These are phyloP conservation scores for Plasmodium chabaudi DNA, from an alignment of 169 alveolate genomes.

Conservation along the genomic window DNA sequence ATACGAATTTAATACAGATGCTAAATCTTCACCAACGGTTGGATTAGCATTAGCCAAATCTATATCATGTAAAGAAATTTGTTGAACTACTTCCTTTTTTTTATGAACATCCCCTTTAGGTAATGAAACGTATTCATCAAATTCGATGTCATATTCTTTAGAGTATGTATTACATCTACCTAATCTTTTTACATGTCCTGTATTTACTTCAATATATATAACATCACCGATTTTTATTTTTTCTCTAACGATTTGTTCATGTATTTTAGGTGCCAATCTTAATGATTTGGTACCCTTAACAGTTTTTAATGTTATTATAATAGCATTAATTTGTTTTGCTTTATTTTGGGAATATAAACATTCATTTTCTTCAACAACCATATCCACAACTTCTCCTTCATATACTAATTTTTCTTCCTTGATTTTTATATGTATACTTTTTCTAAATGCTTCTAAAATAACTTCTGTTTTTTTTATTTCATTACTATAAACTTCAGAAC, in stretches of 20 bases:
- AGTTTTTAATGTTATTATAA: conserved; percentile 95
- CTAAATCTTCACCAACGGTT: conserved; percentile 96
- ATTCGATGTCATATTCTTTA: conserved; percentile 98
- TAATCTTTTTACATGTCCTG: conserved; percentile 97
- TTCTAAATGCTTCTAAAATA: conserved; percentile 98
- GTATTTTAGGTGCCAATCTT: conserved; percentile 97
- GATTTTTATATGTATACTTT: conserved; percentile 98
- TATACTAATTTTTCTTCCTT: conserved; percentile 98
- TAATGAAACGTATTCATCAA: conserved; percentile 99
- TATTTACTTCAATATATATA: conserved; percentile 97
- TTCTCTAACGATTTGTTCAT: conserved; percentile 97
- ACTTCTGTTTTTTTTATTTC: conserved; percentile 99
- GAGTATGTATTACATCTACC: conserved; percentile 99
- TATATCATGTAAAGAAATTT: conserved; percentile 99
- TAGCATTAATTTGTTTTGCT: conserved; percentile 95
- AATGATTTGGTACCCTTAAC: conserved; percentile 98
- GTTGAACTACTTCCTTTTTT: conserved; percentile 99
- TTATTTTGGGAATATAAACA: conserved; percentile 76
- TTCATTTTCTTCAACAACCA: conserved; percentile 88
- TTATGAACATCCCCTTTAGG: conserved; percentile 99
- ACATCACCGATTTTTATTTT: conserved; percentile 98
- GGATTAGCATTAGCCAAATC: conserved; percentile 99
- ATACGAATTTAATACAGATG: conserved; percentile 97
- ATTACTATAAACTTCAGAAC: conserved; percentile 98
- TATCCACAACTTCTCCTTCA: conserved; percentile 85